Conservation (phyloP, 2,329 filamentous ascomycete genomes). For the Xylaria sp. region DNA sequence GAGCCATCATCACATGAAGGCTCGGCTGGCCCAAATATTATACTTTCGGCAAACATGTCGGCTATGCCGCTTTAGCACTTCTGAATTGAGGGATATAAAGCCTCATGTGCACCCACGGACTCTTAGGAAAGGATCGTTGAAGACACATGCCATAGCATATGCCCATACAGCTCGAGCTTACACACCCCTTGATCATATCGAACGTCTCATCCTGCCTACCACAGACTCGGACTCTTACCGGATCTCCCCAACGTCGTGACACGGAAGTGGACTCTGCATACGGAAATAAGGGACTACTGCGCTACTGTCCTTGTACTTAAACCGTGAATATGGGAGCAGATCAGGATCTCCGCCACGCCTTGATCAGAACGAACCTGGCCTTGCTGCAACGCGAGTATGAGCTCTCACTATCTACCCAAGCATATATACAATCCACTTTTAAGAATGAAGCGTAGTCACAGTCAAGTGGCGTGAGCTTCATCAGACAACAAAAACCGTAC, state of each 20-base stretch:
- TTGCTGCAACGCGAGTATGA: conserved; percentile 52
- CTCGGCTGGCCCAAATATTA: neutral
- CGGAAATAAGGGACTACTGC: neutral
- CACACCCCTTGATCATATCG: neutral
- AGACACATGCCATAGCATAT: neutral
- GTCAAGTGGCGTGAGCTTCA: conserved; percentile 8
- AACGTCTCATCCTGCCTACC: neutral
- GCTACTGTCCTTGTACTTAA: conserved; percentile 30
- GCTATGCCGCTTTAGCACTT: neutral
- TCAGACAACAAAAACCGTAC: neutral
- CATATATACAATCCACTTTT: neutral
- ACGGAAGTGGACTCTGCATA: neutral
- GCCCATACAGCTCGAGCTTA: neutral
- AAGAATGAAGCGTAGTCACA: neutral
- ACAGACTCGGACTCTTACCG: neutral
- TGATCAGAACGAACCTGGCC: conserved; percentile 52
- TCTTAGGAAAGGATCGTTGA: neutral
- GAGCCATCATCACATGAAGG: neutral
- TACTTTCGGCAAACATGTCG: conserved; percentile 4
- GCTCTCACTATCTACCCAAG: neutral
- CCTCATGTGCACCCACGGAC: neutral
- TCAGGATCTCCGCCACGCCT: conserved; percentile 44
- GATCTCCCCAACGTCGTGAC: neutral
- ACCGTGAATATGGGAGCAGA: conserved; percentile 35
- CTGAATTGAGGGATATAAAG: conserved; percentile 13